These are phyloP conservation scores for Colletotrichum liaoningense DNA, from an alignment of 2,329 filamentous ascomycete species.

Conservation along the genomic window DNA sequence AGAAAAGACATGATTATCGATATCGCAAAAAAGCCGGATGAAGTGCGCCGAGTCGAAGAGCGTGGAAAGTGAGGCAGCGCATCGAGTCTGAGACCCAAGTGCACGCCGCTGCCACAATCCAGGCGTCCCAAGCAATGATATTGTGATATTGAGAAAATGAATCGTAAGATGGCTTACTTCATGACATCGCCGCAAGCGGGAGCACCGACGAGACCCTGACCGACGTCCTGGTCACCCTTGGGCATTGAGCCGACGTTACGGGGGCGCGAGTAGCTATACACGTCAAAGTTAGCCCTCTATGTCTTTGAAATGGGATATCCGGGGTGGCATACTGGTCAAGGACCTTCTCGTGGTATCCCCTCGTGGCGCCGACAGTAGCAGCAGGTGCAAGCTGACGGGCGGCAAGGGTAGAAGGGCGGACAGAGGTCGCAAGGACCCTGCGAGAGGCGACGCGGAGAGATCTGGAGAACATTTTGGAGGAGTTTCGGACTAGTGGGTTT, in stretches of 20 bases:
- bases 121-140: not conserved
- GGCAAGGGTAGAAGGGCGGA: constrained; percentile 51
- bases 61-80: not conserved
- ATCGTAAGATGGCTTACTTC: constrained; percentile 61
- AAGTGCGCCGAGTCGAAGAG: too few relatives aligned
- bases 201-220: constrained; percentile 90
- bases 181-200: constrained; percentile 93
- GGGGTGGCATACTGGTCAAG: constrained; percentile 82
- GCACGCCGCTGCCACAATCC: not conserved
- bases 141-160: not conserved
- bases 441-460: constrained; percentile 56
- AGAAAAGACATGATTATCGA: not conserved
- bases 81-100: not conserved
- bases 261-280: constrained; percentile 65
- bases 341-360: constrained; percentile 68
- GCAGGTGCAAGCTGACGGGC: constrained; percentile 55
- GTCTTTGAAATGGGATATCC: constrained; percentile 54
- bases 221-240: constrained; percentile 85
- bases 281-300: constrained; percentile 45
- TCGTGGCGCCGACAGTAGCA: constrained; percentile 52
- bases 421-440: constrained; percentile 53
- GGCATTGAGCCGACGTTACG: constrained; percentile 68
- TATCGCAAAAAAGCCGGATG: not conserved
- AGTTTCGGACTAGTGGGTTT: constrained; percentile 17
- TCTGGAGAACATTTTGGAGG: constrained; percentile 57